These are phyloP conservation scores for Aspergillus incahuasiensis DNA, from an alignment of 495 filamentous ascomycete genomes.

Conservation along the genomic window DNA sequence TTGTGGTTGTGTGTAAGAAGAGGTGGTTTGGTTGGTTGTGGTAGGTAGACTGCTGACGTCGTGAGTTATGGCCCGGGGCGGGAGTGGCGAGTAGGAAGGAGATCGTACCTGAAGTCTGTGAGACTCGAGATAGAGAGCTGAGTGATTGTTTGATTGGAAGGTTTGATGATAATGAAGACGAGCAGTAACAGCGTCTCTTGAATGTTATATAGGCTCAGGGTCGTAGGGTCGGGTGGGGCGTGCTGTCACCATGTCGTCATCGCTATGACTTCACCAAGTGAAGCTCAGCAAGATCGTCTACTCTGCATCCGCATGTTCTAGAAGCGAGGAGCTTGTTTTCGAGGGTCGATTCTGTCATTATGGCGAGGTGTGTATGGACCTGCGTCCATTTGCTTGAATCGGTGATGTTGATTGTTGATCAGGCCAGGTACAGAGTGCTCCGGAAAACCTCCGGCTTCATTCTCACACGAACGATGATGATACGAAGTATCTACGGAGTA, in stretches of 20 bases:
- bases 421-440: background rate
- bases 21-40: background rate
- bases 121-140: background rate
- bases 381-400: background rate
- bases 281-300: background rate
- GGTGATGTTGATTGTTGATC: background rate
- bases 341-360: background rate
- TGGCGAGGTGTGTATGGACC: background rate
- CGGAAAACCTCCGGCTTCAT: too few relatives aligned
- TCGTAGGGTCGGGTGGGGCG: background rate
- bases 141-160: background rate
- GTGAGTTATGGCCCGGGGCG: too few relatives aligned
- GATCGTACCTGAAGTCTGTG: background rate
- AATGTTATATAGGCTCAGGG: background rate
- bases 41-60: background rate
- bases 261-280: background rate
- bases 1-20: background rate
- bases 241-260: background rate
- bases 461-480: too few relatives aligned
- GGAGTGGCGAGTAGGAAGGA: too few relatives aligned
- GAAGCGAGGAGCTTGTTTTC: background rate
- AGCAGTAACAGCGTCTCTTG: background rate
- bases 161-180: background rate
- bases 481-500: too few relatives aligned
- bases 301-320: background rate